Percentiles rank a stretch among this genome's conserved stretches.
phyloP scores from a whole-genome alignment of 805 yeast genomes.

The Candida quercuum region DNA sequence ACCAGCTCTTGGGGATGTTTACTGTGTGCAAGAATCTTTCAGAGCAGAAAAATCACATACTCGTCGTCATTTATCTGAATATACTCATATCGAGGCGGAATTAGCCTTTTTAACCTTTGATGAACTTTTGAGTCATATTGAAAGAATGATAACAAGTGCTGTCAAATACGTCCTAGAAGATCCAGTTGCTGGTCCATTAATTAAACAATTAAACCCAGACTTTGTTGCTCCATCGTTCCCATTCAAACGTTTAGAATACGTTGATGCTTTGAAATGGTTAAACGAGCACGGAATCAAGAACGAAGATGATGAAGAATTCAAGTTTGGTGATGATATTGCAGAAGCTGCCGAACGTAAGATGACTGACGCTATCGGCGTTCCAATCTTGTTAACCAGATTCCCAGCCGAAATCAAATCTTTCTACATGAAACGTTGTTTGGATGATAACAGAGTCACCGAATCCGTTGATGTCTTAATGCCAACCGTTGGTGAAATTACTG shows the following conservation, averaged over 20 bases:
- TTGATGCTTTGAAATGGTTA: conserved; percentile 91
- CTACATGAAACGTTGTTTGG: conserved; percentile 91
- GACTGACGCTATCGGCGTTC: conserved; percentile 93
- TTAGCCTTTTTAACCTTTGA: conserved; percentile 84
- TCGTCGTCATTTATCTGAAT: conserved; percentile 95
- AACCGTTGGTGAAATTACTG: conserved; percentile 97
- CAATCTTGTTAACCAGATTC: conserved; percentile 88
- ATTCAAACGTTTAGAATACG: conserved; percentile 87
- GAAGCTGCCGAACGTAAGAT: conserved; percentile 99
- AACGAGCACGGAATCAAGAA: conserved; percentile 90
- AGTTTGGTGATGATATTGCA: conserved; percentile 98
- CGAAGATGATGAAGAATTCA: conserved; percentile 90
- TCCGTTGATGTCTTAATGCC: conserved; percentile 99
- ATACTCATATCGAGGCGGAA: conserved; percentile 96
- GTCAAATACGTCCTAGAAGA: conserved; percentile 79
- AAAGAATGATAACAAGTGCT: conserved; percentile 62
- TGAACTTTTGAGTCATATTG: conserved; percentile 81
- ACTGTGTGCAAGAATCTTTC: conserved; percentile 96
- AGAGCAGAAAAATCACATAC: conserved; percentile 99
- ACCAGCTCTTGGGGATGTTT: conserved; percentile 95
- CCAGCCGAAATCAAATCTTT: conserved; percentile 96
- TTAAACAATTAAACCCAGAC: conserved; percentile 88
- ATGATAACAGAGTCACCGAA: conserved; percentile 93
- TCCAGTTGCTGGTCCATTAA: conserved; percentile 86
- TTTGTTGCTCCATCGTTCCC: conserved; percentile 81